Evolutionary conservation across 208 protist species (phyloP), one percentile per base, ranked within the genome.

Genomic region (Naegleria lovaniensis): DNA sequence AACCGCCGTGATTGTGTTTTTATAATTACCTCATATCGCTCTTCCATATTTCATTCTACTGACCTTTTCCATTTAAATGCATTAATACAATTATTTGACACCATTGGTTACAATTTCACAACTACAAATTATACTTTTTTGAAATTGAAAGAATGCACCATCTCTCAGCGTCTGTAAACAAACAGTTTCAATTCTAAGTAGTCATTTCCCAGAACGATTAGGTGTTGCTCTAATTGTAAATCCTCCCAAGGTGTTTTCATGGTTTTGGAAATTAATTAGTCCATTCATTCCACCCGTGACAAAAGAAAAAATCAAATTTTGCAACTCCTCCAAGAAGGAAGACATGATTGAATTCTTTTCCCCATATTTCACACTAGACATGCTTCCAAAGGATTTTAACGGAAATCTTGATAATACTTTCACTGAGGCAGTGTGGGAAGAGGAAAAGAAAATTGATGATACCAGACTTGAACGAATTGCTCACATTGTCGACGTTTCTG

Each of bases 171-270:
- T 84, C 6, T 84, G 33, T 84, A 84, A 84, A 84, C 76, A 84
- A 41, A 84, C 38, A 40, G 38, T 84, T 39, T 16, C 16, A 7
- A 84, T 84, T 84, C 94, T 97, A 40, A 95, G 96, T 91, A 93
- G 95, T 88, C 95, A 97, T 93, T 97, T 93, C 92, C 96, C 96
- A 15, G 96, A 97, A 91, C 93, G 96, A 15, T 91, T 97, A 87
- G 96, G 96, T 43, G 94, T 96, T 92, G 96, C 96, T 92, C 92
- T 97, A 67, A 94, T 94, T 83, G 93, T 97, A 79, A 96, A 97
- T 92, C 93, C 96, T 0, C 96, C 96, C 5, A 95, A 88, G 38
- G 91, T 95, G 39, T 96, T 97, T 91, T 95, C 93, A 51, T 51
- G 95, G 19, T 92, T 97, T n/a, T 97, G 94, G 93, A 96, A 96